Conservation (phyloP, 2,329 filamentous ascomycete genomes). For the Aureobasidium sp. region DNA sequence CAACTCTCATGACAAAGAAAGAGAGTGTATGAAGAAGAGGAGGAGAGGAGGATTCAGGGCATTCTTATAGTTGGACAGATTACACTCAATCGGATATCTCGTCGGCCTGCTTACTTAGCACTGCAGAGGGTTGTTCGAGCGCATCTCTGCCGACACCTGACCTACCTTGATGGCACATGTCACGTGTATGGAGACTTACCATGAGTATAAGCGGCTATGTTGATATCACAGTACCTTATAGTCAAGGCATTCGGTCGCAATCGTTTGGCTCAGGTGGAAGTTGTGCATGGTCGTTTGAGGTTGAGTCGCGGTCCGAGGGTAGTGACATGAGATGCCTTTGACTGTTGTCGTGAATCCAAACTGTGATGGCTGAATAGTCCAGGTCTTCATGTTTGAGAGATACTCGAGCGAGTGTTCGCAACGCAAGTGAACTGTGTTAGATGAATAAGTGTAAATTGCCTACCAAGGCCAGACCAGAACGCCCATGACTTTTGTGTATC, state of each 20-base stretch:
- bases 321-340: not conserved
- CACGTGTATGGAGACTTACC: too few species aligned
- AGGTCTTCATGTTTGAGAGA: not conserved
- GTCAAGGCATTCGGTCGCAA: not conserved
- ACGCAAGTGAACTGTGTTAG: not conserved
- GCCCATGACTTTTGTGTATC: conserved; percentile 16
- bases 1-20: too few species aligned
- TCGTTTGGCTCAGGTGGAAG: too few species aligned
- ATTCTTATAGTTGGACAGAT: too few species aligned
- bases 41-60: too few species aligned
- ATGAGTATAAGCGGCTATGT: not conserved
- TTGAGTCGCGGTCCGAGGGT: not conserved
- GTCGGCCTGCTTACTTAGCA: too few species aligned
- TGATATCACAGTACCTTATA: not conserved
- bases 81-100: too few species aligned
- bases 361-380: not conserved
- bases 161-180: conserved; percentile 1
- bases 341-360: too few species aligned
- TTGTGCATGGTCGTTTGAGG: not conserved
- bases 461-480: conserved; percentile 17
- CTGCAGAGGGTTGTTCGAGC: too few species aligned
- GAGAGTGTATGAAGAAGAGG: too few species aligned
- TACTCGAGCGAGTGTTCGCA: too few species aligned
- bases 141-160: not conserved
- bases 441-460: conserved; percentile 11